Percentiles rank a stretch among this genome's conserved stretches.
Evolutionary conservation across 208 protist genomes (phyloP).

Genomic region (Crithidia thermophila): DNA sequence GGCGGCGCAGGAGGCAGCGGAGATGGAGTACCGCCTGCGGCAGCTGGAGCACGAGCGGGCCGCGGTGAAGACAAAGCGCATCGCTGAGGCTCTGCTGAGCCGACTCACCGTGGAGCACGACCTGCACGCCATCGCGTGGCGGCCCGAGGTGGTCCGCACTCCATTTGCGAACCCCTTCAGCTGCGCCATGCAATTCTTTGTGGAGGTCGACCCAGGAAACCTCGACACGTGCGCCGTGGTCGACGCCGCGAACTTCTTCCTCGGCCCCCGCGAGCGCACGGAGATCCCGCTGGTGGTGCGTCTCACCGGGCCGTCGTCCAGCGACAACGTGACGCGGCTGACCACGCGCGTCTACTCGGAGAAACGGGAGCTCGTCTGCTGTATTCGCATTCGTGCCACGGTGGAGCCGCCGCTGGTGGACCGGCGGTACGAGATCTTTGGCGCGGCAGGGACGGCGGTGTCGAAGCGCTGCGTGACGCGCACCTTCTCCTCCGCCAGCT

Average conservation of each 20-base stretch:
- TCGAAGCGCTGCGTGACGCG: conserved; percentile 71
- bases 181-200: conserved; percentile 65
- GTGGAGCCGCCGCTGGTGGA: conserved; percentile 75
- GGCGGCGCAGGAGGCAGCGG: conserved; percentile 38
- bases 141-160: conserved; percentile 60
- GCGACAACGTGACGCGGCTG: conserved; percentile 19
- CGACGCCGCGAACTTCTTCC: conserved; percentile 43
- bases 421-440: conserved; percentile 86
- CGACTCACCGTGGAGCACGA: conserved; percentile 73
- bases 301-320: conserved; percentile 20
- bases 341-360: conserved; percentile 68
- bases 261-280: conserved; percentile 66
- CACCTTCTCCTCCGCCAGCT: conserved; percentile 58
- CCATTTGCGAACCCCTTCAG: conserved; percentile 74
- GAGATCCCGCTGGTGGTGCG: conserved; percentile 63
- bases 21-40: conserved; percentile 78
- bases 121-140: conserved; percentile 58
- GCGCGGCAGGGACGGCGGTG: conserved; percentile 55
- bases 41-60: conserved; percentile 82
- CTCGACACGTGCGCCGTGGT: conserved; percentile 45
- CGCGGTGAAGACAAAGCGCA: conserved; percentile 68
- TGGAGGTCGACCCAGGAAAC: conserved; percentile 51
- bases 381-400: conserved; percentile 59
- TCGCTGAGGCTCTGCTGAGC: conserved; percentile 70
- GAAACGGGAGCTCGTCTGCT: conserved; percentile 63